These are phyloP conservation scores for Solanum chmielewskii DNA, from an alignment of 257 asterid genomes.

Conservation along the genomic window DNA sequence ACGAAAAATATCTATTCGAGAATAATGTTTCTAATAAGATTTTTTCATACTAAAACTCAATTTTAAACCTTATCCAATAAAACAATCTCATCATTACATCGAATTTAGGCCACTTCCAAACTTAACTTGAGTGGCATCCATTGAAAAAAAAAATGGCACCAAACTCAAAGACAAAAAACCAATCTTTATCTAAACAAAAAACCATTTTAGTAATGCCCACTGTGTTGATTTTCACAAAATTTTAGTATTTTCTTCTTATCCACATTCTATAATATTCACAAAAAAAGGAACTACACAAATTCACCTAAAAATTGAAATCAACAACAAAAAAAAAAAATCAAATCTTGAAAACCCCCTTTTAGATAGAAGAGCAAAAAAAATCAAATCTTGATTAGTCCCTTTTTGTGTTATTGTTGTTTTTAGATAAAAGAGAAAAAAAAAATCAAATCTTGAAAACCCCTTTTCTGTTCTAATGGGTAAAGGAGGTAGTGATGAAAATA, in stretches of 20 bases:
- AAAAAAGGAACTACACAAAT: background rate
- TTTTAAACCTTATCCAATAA: too few relatives aligned
- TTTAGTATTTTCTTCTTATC: background rate
- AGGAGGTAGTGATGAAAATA: conserved; percentile 63
- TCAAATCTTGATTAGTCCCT: background rate
- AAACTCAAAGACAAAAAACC: background rate
- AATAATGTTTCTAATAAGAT: accelerated
- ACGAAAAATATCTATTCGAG: accelerated
- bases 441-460: background rate
- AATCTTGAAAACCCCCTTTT: background rate
- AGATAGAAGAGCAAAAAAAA: background rate
- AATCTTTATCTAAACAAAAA: background rate
- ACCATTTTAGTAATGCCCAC: background rate
- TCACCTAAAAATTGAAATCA: background rate
- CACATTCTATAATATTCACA: background rate
- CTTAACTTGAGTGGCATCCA: background rate
- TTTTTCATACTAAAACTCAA: too few relatives aligned
- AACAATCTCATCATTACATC: accelerated
- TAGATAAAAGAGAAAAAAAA: background rate
- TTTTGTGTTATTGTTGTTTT: background rate
- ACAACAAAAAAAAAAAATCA: background rate
- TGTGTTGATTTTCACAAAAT: background rate
- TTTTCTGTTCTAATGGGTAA: conserved; percentile 39
- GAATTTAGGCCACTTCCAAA: background rate
- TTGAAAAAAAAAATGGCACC: background rate